Evolutionary conservation across 805 yeast genomes (phyloP).

Genomic region (Metschnikowia peoriensis): DNA sequence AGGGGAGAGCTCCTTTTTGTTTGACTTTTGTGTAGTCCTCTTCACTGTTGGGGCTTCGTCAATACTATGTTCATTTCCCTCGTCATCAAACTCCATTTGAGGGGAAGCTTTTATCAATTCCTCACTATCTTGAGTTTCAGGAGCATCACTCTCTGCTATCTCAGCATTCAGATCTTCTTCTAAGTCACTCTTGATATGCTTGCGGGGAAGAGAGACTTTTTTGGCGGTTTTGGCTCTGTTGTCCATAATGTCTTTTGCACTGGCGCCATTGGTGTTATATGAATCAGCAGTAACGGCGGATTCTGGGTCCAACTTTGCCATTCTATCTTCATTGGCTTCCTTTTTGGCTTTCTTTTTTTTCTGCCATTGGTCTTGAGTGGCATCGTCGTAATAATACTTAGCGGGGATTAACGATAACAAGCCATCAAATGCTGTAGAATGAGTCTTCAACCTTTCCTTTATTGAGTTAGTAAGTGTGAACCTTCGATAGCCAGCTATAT

Average conservation of each 20-base stretch:
- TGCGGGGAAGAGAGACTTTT: constrained; percentile 43
- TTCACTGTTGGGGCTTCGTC: constrained; percentile 6
- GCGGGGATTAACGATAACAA: constrained; percentile 89
- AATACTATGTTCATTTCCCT: constrained; percentile 50
- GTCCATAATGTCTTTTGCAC: constrained; percentile 61
- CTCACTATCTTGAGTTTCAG: not conserved
- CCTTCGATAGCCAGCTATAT: not conserved
- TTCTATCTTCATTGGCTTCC: constrained; percentile 58
- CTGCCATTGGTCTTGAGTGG: constrained; percentile 87
- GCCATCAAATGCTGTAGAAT: constrained; percentile 84
- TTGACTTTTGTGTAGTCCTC: constrained; percentile 4
- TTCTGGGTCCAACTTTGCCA: constrained; percentile 74
- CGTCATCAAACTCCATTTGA: constrained; percentile 65
- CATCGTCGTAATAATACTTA: constrained; percentile 88
- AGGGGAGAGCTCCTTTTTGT: constrained; percentile 33
- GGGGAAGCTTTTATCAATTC: constrained; percentile 17
- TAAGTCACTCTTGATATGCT: constrained; percentile 7
- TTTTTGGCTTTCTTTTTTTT: constrained; percentile 72
- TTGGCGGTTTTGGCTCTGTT: constrained; percentile 54
- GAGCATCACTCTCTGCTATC: constrained; percentile 9
- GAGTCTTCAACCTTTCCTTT: constrained; percentile 73
- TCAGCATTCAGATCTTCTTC: constrained; percentile 21
- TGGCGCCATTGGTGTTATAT: constrained; percentile 38
- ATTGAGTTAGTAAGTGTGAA: constrained; percentile 21
- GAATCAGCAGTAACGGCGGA: constrained; percentile 43